Conservation (phyloP, 768 basidiomycete species). For the Suillus americanus region DNA sequence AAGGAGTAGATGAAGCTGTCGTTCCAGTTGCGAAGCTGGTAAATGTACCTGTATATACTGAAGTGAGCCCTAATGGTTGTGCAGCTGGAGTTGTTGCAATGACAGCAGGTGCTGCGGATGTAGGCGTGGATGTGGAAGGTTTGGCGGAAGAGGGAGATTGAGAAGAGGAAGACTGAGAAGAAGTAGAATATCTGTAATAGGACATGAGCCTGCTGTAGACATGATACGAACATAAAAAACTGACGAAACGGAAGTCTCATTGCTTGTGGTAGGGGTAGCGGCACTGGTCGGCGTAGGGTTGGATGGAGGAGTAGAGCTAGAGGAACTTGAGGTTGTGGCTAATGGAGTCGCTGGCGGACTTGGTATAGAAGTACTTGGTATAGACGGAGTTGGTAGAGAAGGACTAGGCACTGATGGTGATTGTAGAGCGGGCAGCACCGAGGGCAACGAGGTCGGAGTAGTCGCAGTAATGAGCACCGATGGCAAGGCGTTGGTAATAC, state of each 20-base stretch:
- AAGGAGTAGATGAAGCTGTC: slow-evolving; percentile 15
- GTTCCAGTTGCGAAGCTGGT: not conserved
- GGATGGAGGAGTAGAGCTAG: not conserved
- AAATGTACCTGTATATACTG: not conserved
- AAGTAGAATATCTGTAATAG: slow-evolving; percentile 2
- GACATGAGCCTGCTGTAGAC: slow-evolving; percentile 1
- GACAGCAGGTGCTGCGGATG: not conserved
- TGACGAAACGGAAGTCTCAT: slow-evolving; percentile 12
- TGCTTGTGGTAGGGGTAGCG: not conserved
- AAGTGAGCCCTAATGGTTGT: not conserved
- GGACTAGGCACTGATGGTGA: not conserved
- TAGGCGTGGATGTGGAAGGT: slow-evolving; percentile 5
- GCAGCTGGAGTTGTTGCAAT: slow-evolving; percentile 3
- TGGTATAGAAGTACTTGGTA: not conserved
- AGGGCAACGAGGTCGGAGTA: not conserved
- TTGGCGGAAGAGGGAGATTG: not conserved
- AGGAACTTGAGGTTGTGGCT: not conserved
- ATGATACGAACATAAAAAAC: too few species aligned
- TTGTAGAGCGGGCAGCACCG: not conserved
- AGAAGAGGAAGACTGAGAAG: slow-evolving; percentile 5
- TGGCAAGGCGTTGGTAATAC: not conserved
- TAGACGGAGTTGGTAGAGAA: not conserved
- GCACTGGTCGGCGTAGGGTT: not conserved
- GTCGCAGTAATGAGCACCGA: not conserved
- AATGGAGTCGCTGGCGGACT: not conserved